A percentile compares a stretch with the other conserved stretches of the same genome.
These are phyloP conservation scores for Globomyces sp. DNA, from an alignment of 371 early-diverging fungal genomes.

Conservation along the genomic window DNA sequence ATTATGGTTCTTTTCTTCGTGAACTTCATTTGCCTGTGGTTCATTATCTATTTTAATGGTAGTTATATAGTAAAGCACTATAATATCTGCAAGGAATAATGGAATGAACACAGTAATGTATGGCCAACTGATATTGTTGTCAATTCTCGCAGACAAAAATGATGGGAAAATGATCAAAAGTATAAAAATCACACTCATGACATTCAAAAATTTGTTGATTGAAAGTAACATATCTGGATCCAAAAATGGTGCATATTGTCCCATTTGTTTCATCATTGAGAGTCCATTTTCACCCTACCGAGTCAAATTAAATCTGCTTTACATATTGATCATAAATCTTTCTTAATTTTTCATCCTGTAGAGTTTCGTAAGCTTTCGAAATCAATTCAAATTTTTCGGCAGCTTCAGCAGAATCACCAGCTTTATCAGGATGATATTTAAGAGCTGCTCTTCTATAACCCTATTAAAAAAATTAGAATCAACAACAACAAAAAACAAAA, in stretches of 20 bases:
- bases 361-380: slow-evolving; percentile 42
- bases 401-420: slow-evolving; percentile 33
- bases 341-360: slow-evolving; percentile 56
- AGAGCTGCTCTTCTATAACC: slow-evolving; percentile 15
- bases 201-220: slow-evolving; percentile 63
- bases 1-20: slow-evolving; percentile 24
- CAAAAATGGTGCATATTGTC: slow-evolving; percentile 60
- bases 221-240: slow-evolving; percentile 74
- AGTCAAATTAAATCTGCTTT: neutral
- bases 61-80: slow-evolving; percentile 13
- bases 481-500: slow-evolving; percentile 6
- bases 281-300: slow-evolving; percentile 82
- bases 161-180: slow-evolving; percentile 75
- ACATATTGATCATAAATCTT: slow-evolving; percentile 47
- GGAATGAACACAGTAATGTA: slow-evolving; percentile 78
- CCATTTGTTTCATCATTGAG: slow-evolving; percentile 71
- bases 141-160: slow-evolving; percentile 73
- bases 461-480: too few species aligned
- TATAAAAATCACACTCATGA: slow-evolving; percentile 53
- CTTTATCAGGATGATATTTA: slow-evolving; percentile 41
- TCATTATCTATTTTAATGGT: slow-evolving; percentile 34
- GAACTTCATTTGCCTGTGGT: slow-evolving; percentile 20
- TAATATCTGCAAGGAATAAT: slow-evolving; percentile 67
- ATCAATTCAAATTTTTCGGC: slow-evolving; percentile 42
- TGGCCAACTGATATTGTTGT: slow-evolving; percentile 64